Evolutionary conservation across 192 early-diverging fungal genomes (phyloP), one percentile per base, ranked within the genome.

Genomic region (Coemansia sp.): DNA sequence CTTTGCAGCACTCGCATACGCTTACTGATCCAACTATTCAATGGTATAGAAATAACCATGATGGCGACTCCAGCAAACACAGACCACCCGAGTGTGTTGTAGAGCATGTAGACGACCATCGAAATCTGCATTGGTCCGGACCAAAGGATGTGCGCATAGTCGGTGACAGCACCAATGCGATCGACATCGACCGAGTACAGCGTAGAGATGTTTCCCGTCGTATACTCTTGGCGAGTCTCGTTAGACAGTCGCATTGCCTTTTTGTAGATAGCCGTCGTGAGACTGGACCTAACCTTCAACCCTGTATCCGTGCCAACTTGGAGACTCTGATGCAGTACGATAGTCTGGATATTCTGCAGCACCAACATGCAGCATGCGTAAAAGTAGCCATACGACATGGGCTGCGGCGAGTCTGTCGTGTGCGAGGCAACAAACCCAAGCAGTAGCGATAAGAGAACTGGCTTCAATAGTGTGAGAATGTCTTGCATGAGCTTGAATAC

Each of bases 261-360:
- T 49, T 87, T 86, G 76, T 96, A 98, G 33, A 98, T 91, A 33
- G 93, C 89, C 0, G 94, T 89, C 38, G 92, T 89, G 29, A 94
- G 73, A 27, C 91, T 91, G 2, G 93, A 87, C 40, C 87, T 86
- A 29, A 90, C 77, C 52, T 88, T 89, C 89, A 93, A 91, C 41
- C 92, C 91, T 5, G 89, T 90, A 27, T 87, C 72, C 65, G 92
- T 87, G 65, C 90, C 91, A 24, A 89, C 75, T 66, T 96, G 93
- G 72, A 95, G 94, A 80, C 96, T 95, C 69, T 96, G 95, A 72
- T 97, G 94, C 36, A 96, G 84, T 12, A 95, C 80, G 46, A 91
- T 75, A 3, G 96, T 93, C 77, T 97, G 93, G 3, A 84, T 73
- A 11, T 93, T 40, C 69, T 91, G 92, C 51, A 89, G 87, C 18